These are phyloP conservation scores for Cercospora canescens DNA, from an alignment of 2,329 filamentous ascomycete species.

Conservation along the genomic window DNA sequence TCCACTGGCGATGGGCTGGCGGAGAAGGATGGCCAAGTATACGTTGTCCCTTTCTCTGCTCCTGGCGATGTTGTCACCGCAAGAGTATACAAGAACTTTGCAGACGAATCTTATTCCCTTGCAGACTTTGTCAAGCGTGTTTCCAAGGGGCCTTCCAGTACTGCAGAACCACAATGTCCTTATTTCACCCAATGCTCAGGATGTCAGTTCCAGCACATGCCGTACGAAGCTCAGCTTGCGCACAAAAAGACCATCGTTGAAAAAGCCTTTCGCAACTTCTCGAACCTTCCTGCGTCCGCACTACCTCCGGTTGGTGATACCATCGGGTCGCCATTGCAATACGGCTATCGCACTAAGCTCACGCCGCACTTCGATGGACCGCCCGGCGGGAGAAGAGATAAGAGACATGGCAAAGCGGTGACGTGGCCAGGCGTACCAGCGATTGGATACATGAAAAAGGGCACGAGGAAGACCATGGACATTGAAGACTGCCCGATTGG, in stretches of 20 bases:
- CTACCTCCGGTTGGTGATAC: slow-evolving; percentile 79
- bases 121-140: slow-evolving; percentile 81
- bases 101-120: slow-evolving; percentile 66
- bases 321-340: slow-evolving; percentile 85
- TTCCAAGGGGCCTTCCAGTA: slow-evolving; percentile 70
- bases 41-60: slow-evolving; percentile 83
- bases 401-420: slow-evolving; percentile 54
- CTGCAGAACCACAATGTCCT: slow-evolving; percentile 74
- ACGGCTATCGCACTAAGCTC: slow-evolving; percentile 93
- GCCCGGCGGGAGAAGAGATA: slow-evolving; percentile 52
- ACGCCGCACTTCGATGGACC: slow-evolving; percentile 94
- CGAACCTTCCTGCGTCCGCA: slow-evolving; percentile 71
- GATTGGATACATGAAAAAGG: slow-evolving; percentile 89
- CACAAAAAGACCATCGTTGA: slow-evolving; percentile 86
- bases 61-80: slow-evolving; percentile 80
- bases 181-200: slow-evolving; percentile 89
- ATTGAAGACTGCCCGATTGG: slow-evolving; percentile 98
- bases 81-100: slow-evolving; percentile 74
- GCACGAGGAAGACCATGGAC: slow-evolving; percentile 76
- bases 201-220: slow-evolving; percentile 97
- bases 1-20: slow-evolving; percentile 92
- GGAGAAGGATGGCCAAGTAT: slow-evolving; percentile 68
- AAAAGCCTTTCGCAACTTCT: slow-evolving; percentile 91
- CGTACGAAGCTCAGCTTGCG: slow-evolving; percentile 79
- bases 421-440: slow-evolving; percentile 67